A percentile compares a stretch with the other conserved stretches of the same genome.
Evolutionary conservation across 495 filamentous ascomycete genomes (phyloP).

Genomic region (Chlorociboria aeruginascens): DNA sequence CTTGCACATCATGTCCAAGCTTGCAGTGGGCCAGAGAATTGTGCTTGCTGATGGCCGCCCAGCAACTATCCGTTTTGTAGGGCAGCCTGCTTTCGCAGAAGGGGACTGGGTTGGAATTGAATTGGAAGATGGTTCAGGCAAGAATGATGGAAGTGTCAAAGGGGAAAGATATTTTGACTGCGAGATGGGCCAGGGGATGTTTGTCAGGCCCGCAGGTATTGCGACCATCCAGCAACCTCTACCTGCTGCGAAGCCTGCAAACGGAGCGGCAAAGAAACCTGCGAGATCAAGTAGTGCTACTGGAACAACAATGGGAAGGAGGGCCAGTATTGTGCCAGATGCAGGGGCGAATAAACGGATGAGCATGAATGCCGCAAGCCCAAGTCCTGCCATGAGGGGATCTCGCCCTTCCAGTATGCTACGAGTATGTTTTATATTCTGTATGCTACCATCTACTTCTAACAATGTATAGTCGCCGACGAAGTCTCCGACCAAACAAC

Average conservation of each 20-base stretch:
- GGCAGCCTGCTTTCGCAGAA: conserved; percentile 61
- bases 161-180: conserved; percentile 89
- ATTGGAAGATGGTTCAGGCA: conserved; percentile 70
- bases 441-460: conserved; percentile 9
- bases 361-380: conserved; percentile 56
- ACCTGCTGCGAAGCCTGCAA: conserved; percentile 27
- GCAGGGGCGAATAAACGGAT: conserved; percentile 43
- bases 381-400: conserved; percentile 44
- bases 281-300: conserved; percentile 29
- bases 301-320: conserved; percentile 18
- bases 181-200: conserved; percentile 71
- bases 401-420: conserved; percentile 40
- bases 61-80: conserved; percentile 69
- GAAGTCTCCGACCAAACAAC: conserved; percentile 71
- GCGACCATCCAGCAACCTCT: conserved; percentile 42
- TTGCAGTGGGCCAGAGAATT: conserved; percentile 46
- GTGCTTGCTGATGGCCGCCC: conserved; percentile 63
- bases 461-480: conserved; percentile 49
- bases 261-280: conserved; percentile 22
- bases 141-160: conserved; percentile 89
- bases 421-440: conserved; percentile 35
- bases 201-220: conserved; percentile 56
- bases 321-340: conserved; percentile 30
- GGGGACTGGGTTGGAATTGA: conserved; percentile 90
- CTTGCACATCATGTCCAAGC: conserved; percentile 18